Conservation (phyloP, 2,329 filamentous ascomycete genomes). For the Cladosporium sp. region DNA sequence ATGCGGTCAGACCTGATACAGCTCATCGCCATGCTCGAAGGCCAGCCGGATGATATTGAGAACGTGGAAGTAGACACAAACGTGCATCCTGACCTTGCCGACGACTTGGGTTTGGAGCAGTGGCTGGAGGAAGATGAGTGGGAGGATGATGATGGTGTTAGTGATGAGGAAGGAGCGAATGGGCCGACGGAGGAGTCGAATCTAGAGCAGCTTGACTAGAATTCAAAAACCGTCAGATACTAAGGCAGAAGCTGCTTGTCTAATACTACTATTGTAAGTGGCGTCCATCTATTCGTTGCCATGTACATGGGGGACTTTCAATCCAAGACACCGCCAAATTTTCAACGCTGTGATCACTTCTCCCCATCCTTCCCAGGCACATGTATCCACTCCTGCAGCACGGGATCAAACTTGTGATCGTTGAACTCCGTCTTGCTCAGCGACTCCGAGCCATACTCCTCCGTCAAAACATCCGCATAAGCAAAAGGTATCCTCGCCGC, state of each 20-base stretch:
- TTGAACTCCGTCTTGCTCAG: constrained; percentile 46
- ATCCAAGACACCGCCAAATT: too few relatives aligned
- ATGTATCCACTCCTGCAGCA: constrained; percentile 30
- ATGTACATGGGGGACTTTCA: too few relatives aligned
- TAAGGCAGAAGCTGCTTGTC: too few relatives aligned
- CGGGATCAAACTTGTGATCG: constrained; percentile 38
- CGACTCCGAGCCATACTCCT: constrained; percentile 52
- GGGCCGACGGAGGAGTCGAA: background rate
- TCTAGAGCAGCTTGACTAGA: background rate
- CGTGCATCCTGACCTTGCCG: background rate
- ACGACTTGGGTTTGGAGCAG: constrained; percentile 9
- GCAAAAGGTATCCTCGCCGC: constrained; percentile 54
- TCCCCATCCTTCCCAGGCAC: background rate
- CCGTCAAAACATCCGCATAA: constrained; percentile 50
- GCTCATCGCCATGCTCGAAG: constrained; percentile 14
- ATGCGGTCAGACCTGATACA: constrained; percentile 14
- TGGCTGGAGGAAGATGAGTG: constrained; percentile 9
- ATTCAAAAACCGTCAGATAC: background rate
- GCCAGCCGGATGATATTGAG: constrained; percentile 4
- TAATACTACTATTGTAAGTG: too few relatives aligned
- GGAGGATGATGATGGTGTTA: constrained; percentile 8
- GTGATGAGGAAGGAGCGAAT: background rate
- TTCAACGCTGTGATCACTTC: background rate
- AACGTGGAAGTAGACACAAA: background rate
- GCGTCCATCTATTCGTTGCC: too few relatives aligned